These are phyloP conservation scores for Trypanosoma boissoni DNA, from an alignment of 208 protist genomes.

Conservation along the genomic window DNA sequence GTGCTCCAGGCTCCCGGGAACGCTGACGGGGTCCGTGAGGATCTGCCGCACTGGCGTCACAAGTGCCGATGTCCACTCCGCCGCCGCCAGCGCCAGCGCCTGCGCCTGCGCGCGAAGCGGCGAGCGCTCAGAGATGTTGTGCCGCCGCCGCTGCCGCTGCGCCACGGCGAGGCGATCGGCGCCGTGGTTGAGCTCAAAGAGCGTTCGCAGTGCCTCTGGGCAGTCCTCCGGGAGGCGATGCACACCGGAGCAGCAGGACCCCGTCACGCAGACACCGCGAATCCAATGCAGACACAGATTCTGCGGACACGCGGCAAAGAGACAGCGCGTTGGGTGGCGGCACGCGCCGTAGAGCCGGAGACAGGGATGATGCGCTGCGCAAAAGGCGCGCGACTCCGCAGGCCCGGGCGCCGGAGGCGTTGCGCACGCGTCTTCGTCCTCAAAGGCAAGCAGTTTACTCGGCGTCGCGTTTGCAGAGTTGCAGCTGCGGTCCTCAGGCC, in stretches of 20 bases:
- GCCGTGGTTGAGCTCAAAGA: conserved; percentile 66
- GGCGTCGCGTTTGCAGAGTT: conserved; percentile 2
- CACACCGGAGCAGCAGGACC: conserved; percentile 51
- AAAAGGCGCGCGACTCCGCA: conserved; percentile 40
- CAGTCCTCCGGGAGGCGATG: conserved; percentile 71
- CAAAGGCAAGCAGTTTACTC: conserved; percentile 16
- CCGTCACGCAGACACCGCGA: conserved; percentile 46
- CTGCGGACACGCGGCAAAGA: conserved; percentile 46
- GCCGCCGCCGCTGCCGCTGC: conserved; percentile 2
- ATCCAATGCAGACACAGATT: conserved; percentile 84
- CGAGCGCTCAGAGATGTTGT: background rate
- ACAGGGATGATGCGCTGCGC: conserved; percentile 55
- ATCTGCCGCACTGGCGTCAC: conserved; percentile 22
- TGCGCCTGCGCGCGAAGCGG: background rate
- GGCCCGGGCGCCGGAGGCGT: too few species aligned
- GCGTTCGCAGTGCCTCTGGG: conserved; percentile 34
- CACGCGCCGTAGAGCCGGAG: conserved; percentile 71
- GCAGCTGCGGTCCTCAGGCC: background rate
- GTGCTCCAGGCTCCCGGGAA: conserved; percentile 26
- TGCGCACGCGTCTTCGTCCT: too few species aligned
- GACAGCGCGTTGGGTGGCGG: conserved; percentile 60
- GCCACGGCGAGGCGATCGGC: conserved; percentile 21
- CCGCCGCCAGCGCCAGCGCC: background rate
- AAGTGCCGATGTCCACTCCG: too few species aligned
- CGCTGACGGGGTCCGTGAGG: conserved; percentile 10